Conservation (phyloP, 2,329 filamentous ascomycete genomes). For the Penicillium sp. region DNA sequence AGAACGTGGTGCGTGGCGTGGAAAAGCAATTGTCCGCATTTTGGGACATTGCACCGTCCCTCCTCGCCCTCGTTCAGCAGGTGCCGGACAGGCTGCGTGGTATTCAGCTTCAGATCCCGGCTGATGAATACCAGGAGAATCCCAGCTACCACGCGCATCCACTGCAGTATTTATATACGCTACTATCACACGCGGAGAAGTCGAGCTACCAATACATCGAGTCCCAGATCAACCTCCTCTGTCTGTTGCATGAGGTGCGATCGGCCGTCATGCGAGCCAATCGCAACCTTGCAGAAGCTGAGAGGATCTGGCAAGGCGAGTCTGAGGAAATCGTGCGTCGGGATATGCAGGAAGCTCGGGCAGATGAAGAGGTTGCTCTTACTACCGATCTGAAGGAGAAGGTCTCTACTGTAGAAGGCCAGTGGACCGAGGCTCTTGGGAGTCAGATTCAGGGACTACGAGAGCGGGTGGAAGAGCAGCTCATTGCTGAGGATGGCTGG, state of each 20-base stretch:
- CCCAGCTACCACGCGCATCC: slow-evolving; percentile 75
- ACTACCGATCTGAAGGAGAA: slow-evolving; percentile 91
- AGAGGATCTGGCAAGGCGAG: slow-evolving; percentile 50
- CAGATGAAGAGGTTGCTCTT: slow-evolving; percentile 64
- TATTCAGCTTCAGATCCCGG: slow-evolving; percentile 73
- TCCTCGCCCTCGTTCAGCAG: slow-evolving; percentile 72
- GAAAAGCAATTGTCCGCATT: slow-evolving; percentile 90
- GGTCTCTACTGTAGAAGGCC: slow-evolving; percentile 81
- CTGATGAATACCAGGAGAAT: slow-evolving; percentile 75
- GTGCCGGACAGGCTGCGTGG: slow-evolving; percentile 57
- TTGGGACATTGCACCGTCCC: slow-evolving; percentile 90
- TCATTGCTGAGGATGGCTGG: slow-evolving; percentile 79
- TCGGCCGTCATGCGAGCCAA: slow-evolving; percentile 69
- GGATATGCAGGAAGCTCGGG: slow-evolving; percentile 55
- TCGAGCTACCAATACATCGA: slow-evolving; percentile 97
- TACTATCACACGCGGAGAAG: slow-evolving; percentile 83
- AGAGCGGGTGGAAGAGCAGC: slow-evolving; percentile 66
- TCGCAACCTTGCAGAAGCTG: slow-evolving; percentile 62
- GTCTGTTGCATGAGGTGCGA: slow-evolving; percentile 84
- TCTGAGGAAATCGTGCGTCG: slow-evolving; percentile 40
- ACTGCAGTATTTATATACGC: slow-evolving; percentile 81
- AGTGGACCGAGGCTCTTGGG: slow-evolving; percentile 85
- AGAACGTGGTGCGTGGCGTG: slow-evolving; percentile 80
- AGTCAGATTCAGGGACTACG: slow-evolving; percentile 69
- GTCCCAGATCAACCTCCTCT: slow-evolving; percentile 84